phyloP scores from a whole-genome alignment of 2,329 filamentous ascomycete genomes.

The Botrytis deweyae region DNA sequence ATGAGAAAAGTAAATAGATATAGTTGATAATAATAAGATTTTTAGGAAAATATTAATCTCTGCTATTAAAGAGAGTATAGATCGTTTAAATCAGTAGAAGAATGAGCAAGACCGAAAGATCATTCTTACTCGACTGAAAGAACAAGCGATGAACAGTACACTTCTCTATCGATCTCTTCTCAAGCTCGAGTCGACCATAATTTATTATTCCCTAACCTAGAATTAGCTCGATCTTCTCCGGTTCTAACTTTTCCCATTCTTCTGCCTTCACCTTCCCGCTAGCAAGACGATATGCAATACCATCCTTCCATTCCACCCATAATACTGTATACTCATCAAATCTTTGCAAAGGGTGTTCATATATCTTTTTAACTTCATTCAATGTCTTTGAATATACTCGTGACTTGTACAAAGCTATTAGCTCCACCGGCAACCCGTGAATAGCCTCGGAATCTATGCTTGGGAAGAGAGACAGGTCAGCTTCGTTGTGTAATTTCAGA shows the following conservation, averaged over 20 bases:
- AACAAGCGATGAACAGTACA: too few relatives aligned
- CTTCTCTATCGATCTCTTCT: too few relatives aligned
- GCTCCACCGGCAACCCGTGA: neutral
- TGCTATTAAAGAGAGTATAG: too few relatives aligned
- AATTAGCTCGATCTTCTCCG: neutral
- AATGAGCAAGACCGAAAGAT: too few relatives aligned
- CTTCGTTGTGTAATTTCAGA: neutral
- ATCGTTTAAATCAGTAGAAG: too few relatives aligned
- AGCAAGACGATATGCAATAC: constrained; percentile 1
- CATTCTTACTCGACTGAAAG: too few relatives aligned
- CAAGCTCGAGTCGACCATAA: too few relatives aligned
- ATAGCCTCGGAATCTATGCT: neutral
- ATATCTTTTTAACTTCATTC: neutral
- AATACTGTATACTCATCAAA: neutral
- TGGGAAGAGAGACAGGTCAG: neutral
- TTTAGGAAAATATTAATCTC: too few relatives aligned
- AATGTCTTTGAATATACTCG: neutral
- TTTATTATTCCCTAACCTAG: neutral
- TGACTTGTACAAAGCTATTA: neutral
- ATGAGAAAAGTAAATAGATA: too few relatives aligned
- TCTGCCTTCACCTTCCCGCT: neutral
- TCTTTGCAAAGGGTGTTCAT: neutral
- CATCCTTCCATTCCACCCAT: constrained; percentile 4
- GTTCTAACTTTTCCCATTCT: neutral
- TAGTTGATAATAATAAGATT: too few relatives aligned